phyloP scores from a whole-genome alignment of 345 rosid genomes.

The Streptanthus diversifolius region DNA sequence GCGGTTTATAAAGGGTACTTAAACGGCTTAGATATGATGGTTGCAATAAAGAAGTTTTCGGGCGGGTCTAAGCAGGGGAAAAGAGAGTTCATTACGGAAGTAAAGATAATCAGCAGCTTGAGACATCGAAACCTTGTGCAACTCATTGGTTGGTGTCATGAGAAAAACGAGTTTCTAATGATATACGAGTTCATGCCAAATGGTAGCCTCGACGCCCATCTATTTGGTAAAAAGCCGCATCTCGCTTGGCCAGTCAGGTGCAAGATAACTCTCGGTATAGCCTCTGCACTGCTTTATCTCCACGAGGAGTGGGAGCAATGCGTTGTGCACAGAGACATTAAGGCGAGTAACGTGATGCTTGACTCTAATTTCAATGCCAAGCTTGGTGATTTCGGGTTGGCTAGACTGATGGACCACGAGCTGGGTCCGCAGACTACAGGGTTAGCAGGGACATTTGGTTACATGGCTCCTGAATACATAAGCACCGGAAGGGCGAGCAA shows the following conservation, averaged over 20 bases:
- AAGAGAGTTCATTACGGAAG: slow-evolving; percentile 50
- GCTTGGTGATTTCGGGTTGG: slow-evolving; percentile 68
- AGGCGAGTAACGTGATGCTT: slow-evolving; percentile 60
- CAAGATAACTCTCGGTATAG: slow-evolving; percentile 46
- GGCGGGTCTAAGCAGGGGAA: slow-evolving; percentile 47
- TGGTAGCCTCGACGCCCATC: slow-evolving; percentile 56
- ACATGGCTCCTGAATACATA: slow-evolving; percentile 54
- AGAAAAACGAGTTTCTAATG: slow-evolving; percentile 52
- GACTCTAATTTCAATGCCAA: slow-evolving; percentile 55
- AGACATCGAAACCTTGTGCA: slow-evolving; percentile 63
- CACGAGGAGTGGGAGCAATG: slow-evolving; percentile 69
- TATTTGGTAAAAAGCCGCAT: slow-evolving; percentile 38
- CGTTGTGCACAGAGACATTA: slow-evolving; percentile 58
- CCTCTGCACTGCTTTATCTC: slow-evolving; percentile 51
- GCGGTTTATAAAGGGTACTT: slow-evolving; percentile 51
- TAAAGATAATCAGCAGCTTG: slow-evolving; percentile 50
- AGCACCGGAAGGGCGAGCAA: slow-evolving; percentile 50
- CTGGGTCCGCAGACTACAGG: slow-evolving; percentile 43
- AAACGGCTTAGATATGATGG: slow-evolving; percentile 19
- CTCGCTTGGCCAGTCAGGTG: slow-evolving; percentile 47
- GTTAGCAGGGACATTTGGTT: slow-evolving; percentile 51
- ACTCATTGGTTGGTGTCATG: slow-evolving; percentile 73
- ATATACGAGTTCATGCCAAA: slow-evolving; percentile 73
- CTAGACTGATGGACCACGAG: slow-evolving; percentile 50
- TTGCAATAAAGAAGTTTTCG: slow-evolving; percentile 52